Conservation (phyloP, 768 basidiomycete species). For the Leccinum subtestaceum region DNA sequence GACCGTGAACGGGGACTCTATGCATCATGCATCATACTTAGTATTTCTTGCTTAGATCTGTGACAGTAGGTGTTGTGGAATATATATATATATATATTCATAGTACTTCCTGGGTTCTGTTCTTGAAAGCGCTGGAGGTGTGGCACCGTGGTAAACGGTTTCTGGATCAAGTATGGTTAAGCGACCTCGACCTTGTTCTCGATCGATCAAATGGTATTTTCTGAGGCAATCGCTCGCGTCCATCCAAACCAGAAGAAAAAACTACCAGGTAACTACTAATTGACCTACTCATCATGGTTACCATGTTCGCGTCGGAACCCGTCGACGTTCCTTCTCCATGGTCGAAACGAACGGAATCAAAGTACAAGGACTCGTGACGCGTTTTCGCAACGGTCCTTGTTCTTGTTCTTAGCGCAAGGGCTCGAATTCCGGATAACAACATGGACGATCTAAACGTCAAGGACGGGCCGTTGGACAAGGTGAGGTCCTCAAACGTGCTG, state of each 20-base stretch:
- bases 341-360: not conserved
- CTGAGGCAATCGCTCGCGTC: too few relatives aligned
- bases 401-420: not conserved
- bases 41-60: not conserved
- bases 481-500: slow-evolving; percentile 58
- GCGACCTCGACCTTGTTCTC: too few relatives aligned
- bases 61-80: too few relatives aligned
- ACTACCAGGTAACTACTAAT: too few relatives aligned
- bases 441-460: slow-evolving; percentile 90
- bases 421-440: slow-evolving; percentile 86
- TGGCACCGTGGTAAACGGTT: too few relatives aligned
- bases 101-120: too few relatives aligned
- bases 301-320: not conserved
- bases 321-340: not conserved
- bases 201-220: too few relatives aligned
- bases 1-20: not conserved
- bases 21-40: not conserved
- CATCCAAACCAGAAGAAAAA: too few relatives aligned
- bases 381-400: not conserved
- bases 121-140: too few relatives aligned
- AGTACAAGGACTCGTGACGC: not conserved
- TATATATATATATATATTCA: too few relatives aligned
- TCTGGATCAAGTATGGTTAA: too few relatives aligned
- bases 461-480: slow-evolving; percentile 75
- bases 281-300: too few relatives aligned